Evolutionary conservation across 2,329 filamentous ascomycete species (phyloP).

Genomic region (Penicillium griseofulvum): DNA sequence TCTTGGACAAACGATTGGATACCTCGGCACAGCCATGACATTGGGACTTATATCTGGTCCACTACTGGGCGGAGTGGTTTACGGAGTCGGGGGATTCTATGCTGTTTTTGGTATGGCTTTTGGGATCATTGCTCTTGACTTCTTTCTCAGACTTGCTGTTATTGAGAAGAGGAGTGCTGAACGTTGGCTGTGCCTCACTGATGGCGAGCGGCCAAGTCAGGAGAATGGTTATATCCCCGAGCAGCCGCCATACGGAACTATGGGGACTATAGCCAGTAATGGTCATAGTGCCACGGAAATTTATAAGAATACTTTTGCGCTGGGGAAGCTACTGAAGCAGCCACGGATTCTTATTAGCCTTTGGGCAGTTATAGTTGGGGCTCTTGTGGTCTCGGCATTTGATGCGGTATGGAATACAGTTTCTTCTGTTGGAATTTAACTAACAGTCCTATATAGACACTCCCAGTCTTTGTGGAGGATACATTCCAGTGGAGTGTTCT

Average conservation of each 20-base stretch:
- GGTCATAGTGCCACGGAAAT: slow-evolving; percentile 12
- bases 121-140: slow-evolving; percentile 56
- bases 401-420: slow-evolving; percentile 34
- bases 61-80: slow-evolving; percentile 58
- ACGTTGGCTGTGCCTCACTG: slow-evolving; percentile 17
- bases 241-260: slow-evolving; percentile 7
- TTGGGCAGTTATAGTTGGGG: slow-evolving; percentile 52
- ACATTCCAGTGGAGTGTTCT: slow-evolving; percentile 55
- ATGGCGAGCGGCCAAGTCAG: slow-evolving; percentile 1
- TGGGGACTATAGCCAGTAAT: slow-evolving; percentile 14
- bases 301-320: background rate
- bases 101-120: slow-evolving; percentile 59
- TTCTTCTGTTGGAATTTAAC: slow-evolving; percentile 8
- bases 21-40: slow-evolving; percentile 54
- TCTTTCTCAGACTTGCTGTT: slow-evolving; percentile 57
- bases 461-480: slow-evolving; percentile 54
- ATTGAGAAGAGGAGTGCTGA: slow-evolving; percentile 59
- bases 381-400: slow-evolving; percentile 51
- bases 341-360: slow-evolving; percentile 55
- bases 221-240: slow-evolving; percentile 10
- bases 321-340: slow-evolving; percentile 23
- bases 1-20: slow-evolving; percentile 60
- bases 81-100: slow-evolving; percentile 55
- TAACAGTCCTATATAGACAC: slow-evolving; percentile 10
- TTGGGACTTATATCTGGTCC: slow-evolving; percentile 57